A percentile compares a stretch with the other conserved stretches of the same genome.
Conservation (phyloP, 768 basidiomycete species). For the Cyathus striatus region DNA sequence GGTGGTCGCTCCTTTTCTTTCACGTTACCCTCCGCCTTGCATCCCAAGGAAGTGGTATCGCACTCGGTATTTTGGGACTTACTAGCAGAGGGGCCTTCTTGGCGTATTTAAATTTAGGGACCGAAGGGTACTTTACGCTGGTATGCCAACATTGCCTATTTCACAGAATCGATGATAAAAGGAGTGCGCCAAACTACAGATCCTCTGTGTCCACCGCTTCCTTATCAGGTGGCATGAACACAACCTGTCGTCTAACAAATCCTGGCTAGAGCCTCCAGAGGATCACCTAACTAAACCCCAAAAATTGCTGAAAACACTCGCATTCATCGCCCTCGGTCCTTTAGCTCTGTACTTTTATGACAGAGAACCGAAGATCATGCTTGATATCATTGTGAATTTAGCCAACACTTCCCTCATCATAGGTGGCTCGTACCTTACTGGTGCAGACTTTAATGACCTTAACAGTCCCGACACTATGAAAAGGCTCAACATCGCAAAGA, state of each 20-base stretch:
- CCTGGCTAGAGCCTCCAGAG: conserved; percentile 29
- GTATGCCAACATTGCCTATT: not conserved
- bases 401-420: conserved; percentile 26
- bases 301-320: conserved; percentile 2
- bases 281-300: conserved; percentile 7
- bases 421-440: conserved; percentile 25
- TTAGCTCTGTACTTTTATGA: conserved; percentile 15
- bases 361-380: conserved; percentile 20
- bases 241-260: conserved; percentile 20
- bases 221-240: conserved; percentile 30
- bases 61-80: conserved; percentile 25
- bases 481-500: conserved; percentile 15
- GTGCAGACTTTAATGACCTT: conserved; percentile 10
- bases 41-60: conserved; percentile 26
- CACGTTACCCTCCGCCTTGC: conserved; percentile 27
- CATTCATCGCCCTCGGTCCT: conserved; percentile 14
- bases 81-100: conserved; percentile 18
- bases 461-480: conserved; percentile 6
- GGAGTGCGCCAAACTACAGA: conserved; percentile 6
- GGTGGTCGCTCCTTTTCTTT: conserved; percentile 25
- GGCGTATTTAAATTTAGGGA: conserved; percentile 20
- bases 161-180: not conserved
- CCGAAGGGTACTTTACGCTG: conserved; percentile 5
- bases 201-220: conserved; percentile 27
- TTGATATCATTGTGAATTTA: conserved; percentile 22